Evolutionary conservation across 257 asterid genomes (phyloP).

Genomic region (Solanum piurae): DNA sequence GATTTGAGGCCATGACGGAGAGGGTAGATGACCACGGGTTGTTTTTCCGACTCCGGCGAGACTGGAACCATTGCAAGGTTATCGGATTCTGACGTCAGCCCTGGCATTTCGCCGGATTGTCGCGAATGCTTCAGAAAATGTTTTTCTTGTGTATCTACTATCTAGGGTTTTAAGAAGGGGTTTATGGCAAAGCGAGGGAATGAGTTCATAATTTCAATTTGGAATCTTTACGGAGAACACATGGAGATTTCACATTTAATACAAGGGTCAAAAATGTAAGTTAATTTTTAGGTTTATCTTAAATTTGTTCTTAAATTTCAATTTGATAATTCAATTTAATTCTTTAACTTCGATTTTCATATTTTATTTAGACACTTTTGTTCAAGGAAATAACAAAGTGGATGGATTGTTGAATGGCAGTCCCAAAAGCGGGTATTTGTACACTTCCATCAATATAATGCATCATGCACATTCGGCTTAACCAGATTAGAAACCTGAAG

Average conservation of each 20-base stretch:
- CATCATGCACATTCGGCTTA: no score
- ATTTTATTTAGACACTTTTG: no score
- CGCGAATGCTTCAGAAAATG: background rate
- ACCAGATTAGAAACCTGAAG: background rate
- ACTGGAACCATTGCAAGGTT: conserved; percentile 33
- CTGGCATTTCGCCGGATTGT: conserved; percentile 63
- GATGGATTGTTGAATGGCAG: no score
- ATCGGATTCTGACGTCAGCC: conserved; percentile 42
- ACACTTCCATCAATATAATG: background rate
- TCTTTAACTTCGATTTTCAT: no score
- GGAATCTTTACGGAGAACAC: background rate
- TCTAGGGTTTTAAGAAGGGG: conserved; percentile 3
- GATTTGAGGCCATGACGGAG: conserved; percentile 43
- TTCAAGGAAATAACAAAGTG: no score
- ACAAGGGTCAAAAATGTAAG: no score
- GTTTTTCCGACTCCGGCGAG: conserved; percentile 18
- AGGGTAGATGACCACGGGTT: conserved; percentile 35
- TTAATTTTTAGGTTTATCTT: no score
- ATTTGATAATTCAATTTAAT: rapidly evolving
- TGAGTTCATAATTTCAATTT: background rate
- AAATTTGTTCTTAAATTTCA: no score
- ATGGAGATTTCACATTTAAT: background rate
- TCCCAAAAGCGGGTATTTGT: background rate
- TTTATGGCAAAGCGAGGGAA: background rate
- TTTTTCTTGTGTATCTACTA: background rate